Base-by-base conservation (phyloP, 495 filamentous ascomycete genomes). In the Pyrenula aspistea region DNA sequence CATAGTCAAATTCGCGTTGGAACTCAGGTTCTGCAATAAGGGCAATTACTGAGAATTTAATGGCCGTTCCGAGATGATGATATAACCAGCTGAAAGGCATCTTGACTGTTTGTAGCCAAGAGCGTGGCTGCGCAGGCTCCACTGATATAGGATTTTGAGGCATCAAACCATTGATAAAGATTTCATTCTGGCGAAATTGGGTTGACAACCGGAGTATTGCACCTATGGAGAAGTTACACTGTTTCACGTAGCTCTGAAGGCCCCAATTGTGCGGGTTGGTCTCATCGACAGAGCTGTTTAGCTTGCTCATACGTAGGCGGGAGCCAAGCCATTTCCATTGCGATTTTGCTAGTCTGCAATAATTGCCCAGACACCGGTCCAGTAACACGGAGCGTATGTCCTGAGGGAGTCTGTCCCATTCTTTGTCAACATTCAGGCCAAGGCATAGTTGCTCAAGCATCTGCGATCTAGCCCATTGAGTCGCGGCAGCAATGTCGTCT, bases 1-100 rank as follows among this genome's bases (percentile, higher is more conserved):
- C 70, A 62, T 76, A 77, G 12, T 79, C 66, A 53, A 82, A 69
- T 53, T 83, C 80, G 52, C 80, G 66, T 57, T 83, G 80, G 60
- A 78, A 82, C 57, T 83, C 80, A 8, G 76, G 72, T 61, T 83
- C 80, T 10, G 79, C 80, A 23, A 81, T 66, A 19, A 77, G 55
- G 22, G 80, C 73, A 53, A 81, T 69, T 8, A 78, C 67, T 22
- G 77, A 61, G 62, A 82, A 83, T 57, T 83, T 83, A 66, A 76
- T 62, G 8, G 63, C 59, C 3, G 63, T 61, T 3, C 73, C 73
- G 4, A 77, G 52, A 15, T 55, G 62, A 59, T 78, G 75, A 56
- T 76, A 75, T 0, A 69, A 11, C 1, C 62, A 71, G 57, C 63
- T 64, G 22, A 68, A 59, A 1, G 68, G 62, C 12, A 61, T 61